Evolutionary conservation across 2,329 filamentous ascomycete genomes (phyloP), one percentile per base, ranked within the genome.

Genomic region (Tolypocladium paradoxum): DNA sequence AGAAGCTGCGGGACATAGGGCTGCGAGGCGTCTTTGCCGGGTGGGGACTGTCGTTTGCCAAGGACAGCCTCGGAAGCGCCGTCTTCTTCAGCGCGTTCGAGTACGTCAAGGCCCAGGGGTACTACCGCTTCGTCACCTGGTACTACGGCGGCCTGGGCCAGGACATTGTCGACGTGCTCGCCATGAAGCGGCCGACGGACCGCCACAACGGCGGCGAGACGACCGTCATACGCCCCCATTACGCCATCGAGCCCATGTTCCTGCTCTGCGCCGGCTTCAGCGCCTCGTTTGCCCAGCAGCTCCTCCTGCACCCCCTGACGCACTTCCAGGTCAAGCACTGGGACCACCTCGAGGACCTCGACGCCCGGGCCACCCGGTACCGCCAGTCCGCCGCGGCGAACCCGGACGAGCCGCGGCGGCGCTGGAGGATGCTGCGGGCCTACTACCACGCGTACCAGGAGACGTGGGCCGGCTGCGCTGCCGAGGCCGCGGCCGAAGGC

Each of bases 1-100:
- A 81, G 54, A 75, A 74, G 68, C 75, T 88, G 35, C 75, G 76
- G n/a, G 84, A 87, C 53, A 90, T 91, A 55, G 87, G 87, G 0
- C 62, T 81, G 5, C 78, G 84, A 7, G 87, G 87, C 24, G 79
- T 90, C 34, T 90, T 89, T 61, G 85, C 86, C 1, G 87, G 87
- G 40, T 90, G 83, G 79, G 75, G 79, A 0, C 67, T 91, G 2
- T 84, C 81, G 0, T 77, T 90, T 40, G 62, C 83, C 45, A 88
- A 89, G 61, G 86, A 90, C 62, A 81, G 82, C 31, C 67, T 87
- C 6, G 86, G 86, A 14, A 82, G 79, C 51, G 86, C 83, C 36
- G 68, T 87, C 20, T 89, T 89, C 75, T 91, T 91, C 68, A 81
- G 79, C 60, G 81, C 79, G 0, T 90, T 91, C 57, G 87, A 91